Evolutionary conservation across 345 rosid species (phyloP), one percentile per base, ranked within the genome.

Genomic region (Arabidopsis arenosa): DNA sequence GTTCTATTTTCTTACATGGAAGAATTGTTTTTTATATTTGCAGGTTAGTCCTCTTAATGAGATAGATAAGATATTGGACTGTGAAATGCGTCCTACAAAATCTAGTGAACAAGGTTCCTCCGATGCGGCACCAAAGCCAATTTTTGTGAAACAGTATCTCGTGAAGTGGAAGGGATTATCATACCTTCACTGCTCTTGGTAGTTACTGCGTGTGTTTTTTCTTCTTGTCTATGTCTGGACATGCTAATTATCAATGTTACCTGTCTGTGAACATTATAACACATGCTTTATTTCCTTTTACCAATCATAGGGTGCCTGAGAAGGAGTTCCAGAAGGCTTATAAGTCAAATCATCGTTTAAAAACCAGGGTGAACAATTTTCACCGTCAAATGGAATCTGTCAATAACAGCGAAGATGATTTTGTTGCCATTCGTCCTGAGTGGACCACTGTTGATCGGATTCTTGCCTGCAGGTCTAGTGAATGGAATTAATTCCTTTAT

Each of bases 381-480:
- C 86, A 90, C 79, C 87, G 90, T 73, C 98, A 88, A 81, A 85
- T 80, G 88, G 82, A 75, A 45, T 88, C 86, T 55, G 80, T 72
- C 80, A 88, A 83, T 78, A 86, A 80, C 75, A 72, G 88, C 17
- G 99, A 91, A 58, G 99, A 96, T 73, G 98, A 96, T 41, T 84
- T 83, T 74, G 91, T 92, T 70, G 89, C 99, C 66, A 93, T 96
- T 73, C 84, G 99, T 66, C 89, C 97, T 23, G 99, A 96, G 84
- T 93, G 99, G 99, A 96, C 98, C 14, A 93, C 96, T 26, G 94
- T 96, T 85, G 99, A 96, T 79, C 93, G 99, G 62, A 87, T 96
- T 81, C 84, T 96, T 84, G 93, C 96, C 71, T 79, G 86, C 96
- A 96, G 99, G 98, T 92, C 67, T 66, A 62, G 66, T 47, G 45